A percentile compares a stretch with the other conserved stretches of the same genome.
Evolutionary conservation across 2,329 filamentous ascomycete species (phyloP).

Genomic region (Chrysosporium queenslandicum): DNA sequence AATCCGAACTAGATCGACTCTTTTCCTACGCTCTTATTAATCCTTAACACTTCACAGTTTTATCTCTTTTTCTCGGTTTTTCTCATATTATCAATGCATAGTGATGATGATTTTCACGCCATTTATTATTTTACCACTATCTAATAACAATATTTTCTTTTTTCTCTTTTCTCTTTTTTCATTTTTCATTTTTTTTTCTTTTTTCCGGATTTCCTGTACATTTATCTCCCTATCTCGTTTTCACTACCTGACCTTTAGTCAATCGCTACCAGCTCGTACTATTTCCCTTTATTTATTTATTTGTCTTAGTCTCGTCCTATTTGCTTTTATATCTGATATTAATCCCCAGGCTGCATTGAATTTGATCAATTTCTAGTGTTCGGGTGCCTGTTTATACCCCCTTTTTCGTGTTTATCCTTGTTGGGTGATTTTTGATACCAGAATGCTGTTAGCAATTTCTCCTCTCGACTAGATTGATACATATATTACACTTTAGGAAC

Average conservation of each 20-base stretch:
- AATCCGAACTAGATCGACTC: background rate
- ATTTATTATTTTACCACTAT: conserved; percentile 10
- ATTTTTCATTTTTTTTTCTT: too few relatives aligned
- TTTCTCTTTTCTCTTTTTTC: too few relatives aligned
- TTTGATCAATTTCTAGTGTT: background rate
- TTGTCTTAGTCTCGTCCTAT: conserved; percentile 21
- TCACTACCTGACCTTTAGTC: conserved; percentile 3
- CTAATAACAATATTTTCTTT: conserved; percentile 23
- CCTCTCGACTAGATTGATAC: conserved; percentile 2
- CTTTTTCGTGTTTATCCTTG: background rate
- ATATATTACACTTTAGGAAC: background rate
- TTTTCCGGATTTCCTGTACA: conserved; percentile 16
- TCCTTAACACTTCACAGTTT: background rate
- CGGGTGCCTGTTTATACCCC: conserved; percentile 5
- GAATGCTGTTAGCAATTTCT: background rate
- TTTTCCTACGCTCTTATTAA: conserved; percentile 1
- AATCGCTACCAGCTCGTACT: conserved; percentile 4
- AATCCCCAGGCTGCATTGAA: background rate
- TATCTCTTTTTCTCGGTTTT: background rate
- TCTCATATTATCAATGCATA: conserved; percentile 11
- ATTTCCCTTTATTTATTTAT: background rate
- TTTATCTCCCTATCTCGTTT: conserved; percentile 6
- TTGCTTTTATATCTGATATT: background rate
- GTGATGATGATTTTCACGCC: conserved; percentile 13
- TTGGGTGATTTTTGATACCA: conserved; percentile 2